Percentiles rank a stretch among this genome's conserved stretches.
These are phyloP conservation scores for Aethionema arabicum DNA, from an alignment of 345 rosid genomes.

Conservation along the genomic window DNA sequence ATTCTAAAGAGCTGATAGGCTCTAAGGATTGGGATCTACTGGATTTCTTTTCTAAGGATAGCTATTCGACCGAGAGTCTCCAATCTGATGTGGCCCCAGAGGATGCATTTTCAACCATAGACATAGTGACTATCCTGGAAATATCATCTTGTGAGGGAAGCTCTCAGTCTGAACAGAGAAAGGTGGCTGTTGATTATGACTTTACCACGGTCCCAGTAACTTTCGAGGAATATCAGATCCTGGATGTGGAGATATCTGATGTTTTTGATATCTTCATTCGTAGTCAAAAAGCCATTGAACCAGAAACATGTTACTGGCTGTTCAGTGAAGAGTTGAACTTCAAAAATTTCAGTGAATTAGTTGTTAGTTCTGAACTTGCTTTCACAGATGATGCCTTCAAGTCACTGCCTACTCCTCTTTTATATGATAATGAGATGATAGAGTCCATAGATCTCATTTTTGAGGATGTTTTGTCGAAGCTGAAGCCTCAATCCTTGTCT, in stretches of 20 bases:
- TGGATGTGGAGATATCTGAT: conserved; percentile 49
- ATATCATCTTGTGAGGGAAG: conserved; percentile 28
- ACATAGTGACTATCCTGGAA: conserved; percentile 50
- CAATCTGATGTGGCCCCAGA: conserved; percentile 41
- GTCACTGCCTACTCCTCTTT: conserved; percentile 71
- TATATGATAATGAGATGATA: conserved; percentile 43
- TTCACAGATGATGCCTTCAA: conserved; percentile 68
- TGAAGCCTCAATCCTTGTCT: conserved; percentile 51
- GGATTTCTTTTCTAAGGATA: conserved; percentile 49
- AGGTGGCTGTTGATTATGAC: conserved; percentile 33
- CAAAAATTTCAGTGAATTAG: conserved; percentile 63
- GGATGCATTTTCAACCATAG: conserved; percentile 40
- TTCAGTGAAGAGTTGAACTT: conserved; percentile 60
- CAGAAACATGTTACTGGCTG: conserved; percentile 46
- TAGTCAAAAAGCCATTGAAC: conserved; percentile 40
- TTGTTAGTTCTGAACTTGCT: conserved; percentile 69
- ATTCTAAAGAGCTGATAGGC: conserved; percentile 47
- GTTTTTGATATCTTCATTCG: conserved; percentile 44
- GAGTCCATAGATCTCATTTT: conserved; percentile 44
- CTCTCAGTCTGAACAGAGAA: conserved; percentile 35
- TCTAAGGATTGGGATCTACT: conserved; percentile 40
- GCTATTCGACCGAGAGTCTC: conserved; percentile 41
- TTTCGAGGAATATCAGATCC: conserved; percentile 59
- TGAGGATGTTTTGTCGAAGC: conserved; percentile 45
- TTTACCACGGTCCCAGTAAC: conserved; percentile 29